Conservation (phyloP, 805 yeast species). For the Metschnikowia kunwiensis region DNA sequence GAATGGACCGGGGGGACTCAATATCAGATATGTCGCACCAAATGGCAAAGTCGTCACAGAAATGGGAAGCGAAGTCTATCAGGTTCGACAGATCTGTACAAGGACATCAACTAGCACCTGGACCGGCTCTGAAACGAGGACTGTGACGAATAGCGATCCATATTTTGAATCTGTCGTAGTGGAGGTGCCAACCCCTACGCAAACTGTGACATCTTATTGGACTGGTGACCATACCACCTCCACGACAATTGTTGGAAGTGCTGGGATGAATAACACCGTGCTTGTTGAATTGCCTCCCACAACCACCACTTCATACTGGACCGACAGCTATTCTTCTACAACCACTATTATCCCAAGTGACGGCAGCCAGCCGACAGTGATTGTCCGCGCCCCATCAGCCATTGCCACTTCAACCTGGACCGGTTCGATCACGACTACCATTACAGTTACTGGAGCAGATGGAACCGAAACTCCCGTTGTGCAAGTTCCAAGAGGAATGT, state of each 20-base stretch:
- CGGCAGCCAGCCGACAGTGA: slow-evolving; percentile 8
- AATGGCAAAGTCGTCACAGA: slow-evolving; percentile 1
- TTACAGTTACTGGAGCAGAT: slow-evolving; percentile 15
- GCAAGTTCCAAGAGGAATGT: slow-evolving; percentile 5
- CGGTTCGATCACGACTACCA: slow-evolving; percentile 9
- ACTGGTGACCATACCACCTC: slow-evolving; percentile 10
- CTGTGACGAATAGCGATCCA: slow-evolving; percentile 5
- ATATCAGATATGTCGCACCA: slow-evolving; percentile 4
- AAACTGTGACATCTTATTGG: slow-evolving; percentile 17
- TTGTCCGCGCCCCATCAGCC: slow-evolving; percentile 12
- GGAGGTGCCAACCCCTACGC: slow-evolving; percentile 16
- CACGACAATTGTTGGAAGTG: slow-evolving; percentile 5
- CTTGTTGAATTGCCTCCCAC: slow-evolving; percentile 16
- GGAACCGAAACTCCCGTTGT: slow-evolving; percentile 20
- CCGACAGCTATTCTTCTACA: background rate
- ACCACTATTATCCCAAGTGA: slow-evolving; percentile 1
- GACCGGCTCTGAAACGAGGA: slow-evolving; percentile 2
- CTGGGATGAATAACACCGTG: slow-evolving; percentile 16
- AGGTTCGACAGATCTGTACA: background rate
- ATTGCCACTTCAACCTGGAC: slow-evolving; percentile 13
- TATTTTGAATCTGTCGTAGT: slow-evolving; percentile 12
- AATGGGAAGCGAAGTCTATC: slow-evolving; percentile 3
- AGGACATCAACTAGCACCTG: slow-evolving; percentile 6
- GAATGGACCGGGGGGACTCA: slow-evolving; percentile 5
- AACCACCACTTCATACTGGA: background rate